Evolutionary conservation across 2,329 filamentous ascomycete species (phyloP).

Genomic region (Aspergillus candidus): DNA sequence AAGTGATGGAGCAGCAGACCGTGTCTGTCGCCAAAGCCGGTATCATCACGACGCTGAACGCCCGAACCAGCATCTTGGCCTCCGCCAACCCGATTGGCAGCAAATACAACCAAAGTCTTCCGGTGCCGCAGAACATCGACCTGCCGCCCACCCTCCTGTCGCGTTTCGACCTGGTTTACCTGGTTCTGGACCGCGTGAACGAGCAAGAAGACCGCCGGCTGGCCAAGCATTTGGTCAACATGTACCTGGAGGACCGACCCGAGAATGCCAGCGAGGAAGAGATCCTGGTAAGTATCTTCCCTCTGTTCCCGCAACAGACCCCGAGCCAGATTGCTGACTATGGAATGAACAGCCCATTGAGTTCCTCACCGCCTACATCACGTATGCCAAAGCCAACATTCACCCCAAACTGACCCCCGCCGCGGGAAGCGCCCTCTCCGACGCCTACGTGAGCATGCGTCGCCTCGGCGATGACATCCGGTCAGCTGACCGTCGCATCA

Average conservation of each 20-base stretch:
- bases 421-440: slow-evolving; percentile 76
- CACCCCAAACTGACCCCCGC: slow-evolving; percentile 75
- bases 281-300: slow-evolving; percentile 63
- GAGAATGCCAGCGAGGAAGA: slow-evolving; percentile 73
- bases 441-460: slow-evolving; percentile 90
- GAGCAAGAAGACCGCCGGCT: slow-evolving; percentile 83
- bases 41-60: slow-evolving; percentile 85
- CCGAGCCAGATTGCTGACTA: slow-evolving; percentile 4
- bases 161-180: slow-evolving; percentile 93
- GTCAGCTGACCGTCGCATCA: slow-evolving; percentile 89
- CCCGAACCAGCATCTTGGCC: slow-evolving; percentile 88
- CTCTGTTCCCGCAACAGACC: not conserved
- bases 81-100: slow-evolving; percentile 97
- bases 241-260: slow-evolving; percentile 93
- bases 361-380: slow-evolving; percentile 94
- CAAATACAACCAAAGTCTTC: slow-evolving; percentile 92
- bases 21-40: slow-evolving; percentile 73
- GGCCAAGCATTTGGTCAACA: slow-evolving; percentile 85
- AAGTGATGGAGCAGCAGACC: slow-evolving; percentile 77
- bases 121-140: slow-evolving; percentile 97
- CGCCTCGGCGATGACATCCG: slow-evolving; percentile 84
- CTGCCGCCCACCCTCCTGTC: slow-evolving; percentile 90
- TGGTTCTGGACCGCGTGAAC: slow-evolving; percentile 89
- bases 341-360: slow-evolving; percentile 65
- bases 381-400: slow-evolving; percentile 80